Evolutionary conservation across 2,329 filamentous ascomycete genomes (phyloP), one percentile per base, ranked within the genome.

Genomic region (Trichoderma sp.): DNA sequence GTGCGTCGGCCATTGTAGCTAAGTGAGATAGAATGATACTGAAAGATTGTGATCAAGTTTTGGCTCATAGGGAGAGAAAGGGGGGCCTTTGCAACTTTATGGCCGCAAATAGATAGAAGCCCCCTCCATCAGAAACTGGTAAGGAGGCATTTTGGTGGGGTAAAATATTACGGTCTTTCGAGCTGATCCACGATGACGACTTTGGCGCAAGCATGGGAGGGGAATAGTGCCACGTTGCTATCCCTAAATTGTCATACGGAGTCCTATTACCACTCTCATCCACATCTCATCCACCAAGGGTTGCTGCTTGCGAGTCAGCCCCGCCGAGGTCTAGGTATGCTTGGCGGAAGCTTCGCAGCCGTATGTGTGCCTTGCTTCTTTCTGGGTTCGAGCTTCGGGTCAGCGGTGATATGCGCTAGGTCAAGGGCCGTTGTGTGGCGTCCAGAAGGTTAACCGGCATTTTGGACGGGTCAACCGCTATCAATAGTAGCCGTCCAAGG

Each of bases 141-240:
- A 25, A 37, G 27, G 17, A n/a, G 4, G 34, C 4, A 29, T 7
- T 19, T 25, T n/a, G 3, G 63, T 39, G 63, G 63, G 63, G 63
- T 58, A 50, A 56, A 32, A 37, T 19, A 45, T 34, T 8, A 29
- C 34, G 4, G 39, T 64, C 32, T 37, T 58, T 27, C 32, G 52
- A 56, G 63, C 63, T 56, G 37, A 58, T 66, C 53, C 29, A 50
- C 13, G 63, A 66, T 66, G 63, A 66, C 63, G 63, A 48, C 25
- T 50, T 57, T 66, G 63, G 53, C 63, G 53, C 8, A 58, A 12
- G 29, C 15, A 37, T 50, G 15, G 29, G 52, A 45, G 61, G 63
- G 63, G 52, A 9, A 32, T 4, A 37, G 42, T 39, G 63, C 63
- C 53, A 66, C 39, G 39, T 58, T 50, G 63, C 63, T 66, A 39